These are phyloP conservation scores for Nitzschia palea DNA, from an alignment of 108 stramenopile species.

Conservation along the genomic window DNA sequence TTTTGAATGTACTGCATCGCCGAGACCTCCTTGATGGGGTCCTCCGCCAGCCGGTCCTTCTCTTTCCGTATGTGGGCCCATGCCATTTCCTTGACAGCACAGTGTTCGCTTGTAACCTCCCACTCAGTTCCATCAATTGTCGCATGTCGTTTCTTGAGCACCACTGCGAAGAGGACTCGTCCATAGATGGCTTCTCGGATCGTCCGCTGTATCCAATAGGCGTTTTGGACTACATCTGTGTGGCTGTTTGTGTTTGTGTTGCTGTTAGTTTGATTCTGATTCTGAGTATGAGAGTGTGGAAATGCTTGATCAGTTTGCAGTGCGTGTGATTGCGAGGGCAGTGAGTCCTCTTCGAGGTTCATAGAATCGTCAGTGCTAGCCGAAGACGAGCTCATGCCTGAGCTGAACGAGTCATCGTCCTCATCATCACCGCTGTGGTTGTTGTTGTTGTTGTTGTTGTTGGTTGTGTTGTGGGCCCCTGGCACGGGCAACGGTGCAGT, in stretches of 20 bases:
- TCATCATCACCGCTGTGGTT: too few species aligned
- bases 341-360: constrained; percentile 28
- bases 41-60: constrained; percentile 66
- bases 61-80: constrained; percentile 75
- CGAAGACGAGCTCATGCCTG: constrained; percentile 13
- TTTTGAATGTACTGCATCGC: constrained; percentile 78
- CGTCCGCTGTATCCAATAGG: constrained; percentile 81
- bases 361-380: constrained; percentile 31
- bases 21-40: constrained; percentile 84
- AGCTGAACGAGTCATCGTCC: constrained; percentile 24
- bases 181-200: constrained; percentile 86
- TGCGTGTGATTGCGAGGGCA: too few species aligned
- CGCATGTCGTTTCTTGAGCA: constrained; percentile 45
- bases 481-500: constrained; percentile 20
- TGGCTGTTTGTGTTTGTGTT: too few species aligned
- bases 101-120: constrained; percentile 72
- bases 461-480: constrained; percentile 6
- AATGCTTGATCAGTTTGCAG: too few species aligned
- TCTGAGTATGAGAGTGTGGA: too few species aligned
- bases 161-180: constrained; percentile 67
- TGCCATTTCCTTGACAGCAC: constrained; percentile 85
- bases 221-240: constrained; percentile 23
- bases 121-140: constrained; percentile 62
- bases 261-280: too few species aligned
- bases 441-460: too few species aligned